These are phyloP conservation scores for Paecilomyces formosus DNA, from an alignment of 2,329 filamentous ascomycete genomes.

Conservation along the genomic window DNA sequence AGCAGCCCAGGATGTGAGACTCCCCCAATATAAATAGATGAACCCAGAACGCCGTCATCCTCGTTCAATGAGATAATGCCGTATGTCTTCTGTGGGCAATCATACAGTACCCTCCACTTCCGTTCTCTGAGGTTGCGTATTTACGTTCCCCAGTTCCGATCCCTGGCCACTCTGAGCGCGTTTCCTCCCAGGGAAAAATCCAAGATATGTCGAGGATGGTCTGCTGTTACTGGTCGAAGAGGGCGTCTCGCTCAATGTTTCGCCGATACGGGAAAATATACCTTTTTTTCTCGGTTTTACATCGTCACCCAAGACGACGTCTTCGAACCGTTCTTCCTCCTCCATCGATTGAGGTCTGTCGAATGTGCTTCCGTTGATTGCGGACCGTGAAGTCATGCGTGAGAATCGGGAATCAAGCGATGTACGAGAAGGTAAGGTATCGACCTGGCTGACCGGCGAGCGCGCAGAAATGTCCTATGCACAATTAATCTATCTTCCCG, in stretches of 20 bases:
- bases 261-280: conserved; percentile 69
- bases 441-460: conserved; percentile 61
- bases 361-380: conserved; percentile 51
- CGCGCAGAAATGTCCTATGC: conserved; percentile 79
- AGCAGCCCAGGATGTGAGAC: neutral
- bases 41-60: conserved; percentile 1
- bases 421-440: conserved; percentile 58
- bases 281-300: conserved; percentile 67
- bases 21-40: conserved; percentile 3
- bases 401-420: conserved; percentile 71
- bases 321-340: conserved; percentile 82
- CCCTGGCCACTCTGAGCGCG: conserved; percentile 63
- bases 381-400: conserved; percentile 55
- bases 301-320: conserved; percentile 80
- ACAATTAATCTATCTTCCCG: conserved; percentile 5
- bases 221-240: conserved; percentile 30
- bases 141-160: conserved; percentile 62
- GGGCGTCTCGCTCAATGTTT: conserved; percentile 37
- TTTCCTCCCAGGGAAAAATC: conserved; percentile 66
- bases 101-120: conserved; percentile 5
- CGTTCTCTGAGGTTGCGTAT: conserved; percentile 18
- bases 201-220: conserved; percentile 41
- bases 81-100: neutral
- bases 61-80: neutral
- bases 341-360: conserved; percentile 57